These are phyloP conservation scores for Thalassiosira exigua DNA, from an alignment of 352 stramenopile genomes.

Conservation along the genomic window DNA sequence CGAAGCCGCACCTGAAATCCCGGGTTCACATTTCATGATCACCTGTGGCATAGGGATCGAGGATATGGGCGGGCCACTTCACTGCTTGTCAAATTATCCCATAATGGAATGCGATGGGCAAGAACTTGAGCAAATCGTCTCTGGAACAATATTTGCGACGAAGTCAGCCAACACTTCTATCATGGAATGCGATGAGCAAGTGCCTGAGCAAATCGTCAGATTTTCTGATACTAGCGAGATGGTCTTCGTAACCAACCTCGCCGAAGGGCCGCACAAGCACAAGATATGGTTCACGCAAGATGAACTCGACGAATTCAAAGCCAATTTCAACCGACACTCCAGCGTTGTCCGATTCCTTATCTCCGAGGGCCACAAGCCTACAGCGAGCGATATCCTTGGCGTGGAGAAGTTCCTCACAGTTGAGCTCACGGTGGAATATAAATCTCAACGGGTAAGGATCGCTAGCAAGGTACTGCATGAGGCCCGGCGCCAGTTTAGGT, in stretches of 20 bases:
- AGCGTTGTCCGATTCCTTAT: not conserved
- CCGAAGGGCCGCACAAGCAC: not conserved
- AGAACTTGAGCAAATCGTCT: too few species aligned
- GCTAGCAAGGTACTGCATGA: not conserved
- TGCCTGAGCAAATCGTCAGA: too few species aligned
- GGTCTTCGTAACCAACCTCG: slow-evolving; percentile 4
- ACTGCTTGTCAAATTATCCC: too few species aligned
- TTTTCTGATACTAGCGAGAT: slow-evolving; percentile 13
- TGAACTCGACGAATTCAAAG: slow-evolving; percentile 2
- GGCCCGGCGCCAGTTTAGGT: not conserved
- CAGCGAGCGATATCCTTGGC: not conserved
- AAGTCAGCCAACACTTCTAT: too few species aligned
- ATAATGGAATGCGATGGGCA: too few species aligned
- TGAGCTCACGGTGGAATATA: slow-evolving; percentile 7
- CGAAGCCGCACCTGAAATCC: too few species aligned
- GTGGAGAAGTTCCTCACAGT: slow-evolving; percentile 7
- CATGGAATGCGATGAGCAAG: too few species aligned
- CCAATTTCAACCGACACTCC: not conserved
- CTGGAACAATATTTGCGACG: too few species aligned
- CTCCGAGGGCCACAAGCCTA: not conserved
- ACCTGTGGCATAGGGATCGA: too few species aligned
- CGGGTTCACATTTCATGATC: too few species aligned
- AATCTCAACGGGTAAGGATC: not conserved
- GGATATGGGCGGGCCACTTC: too few species aligned
- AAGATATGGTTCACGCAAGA: slow-evolving; percentile 1